phyloP scores from a whole-genome alignment of 2,329 filamentous ascomycete genomes.

The Botryotinia calthae region DNA sequence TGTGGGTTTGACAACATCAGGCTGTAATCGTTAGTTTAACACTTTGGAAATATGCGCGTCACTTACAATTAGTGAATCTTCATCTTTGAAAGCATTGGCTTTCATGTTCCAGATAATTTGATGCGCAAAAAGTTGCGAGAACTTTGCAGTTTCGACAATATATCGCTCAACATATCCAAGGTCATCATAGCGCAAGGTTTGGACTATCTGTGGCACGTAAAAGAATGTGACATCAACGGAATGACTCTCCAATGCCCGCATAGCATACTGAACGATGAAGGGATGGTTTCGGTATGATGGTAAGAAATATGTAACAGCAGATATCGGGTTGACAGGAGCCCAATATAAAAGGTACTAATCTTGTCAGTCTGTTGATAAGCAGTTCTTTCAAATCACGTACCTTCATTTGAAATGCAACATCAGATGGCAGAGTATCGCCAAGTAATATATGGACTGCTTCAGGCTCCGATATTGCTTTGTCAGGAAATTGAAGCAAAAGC shows the following conservation, averaged over 20 bases:
- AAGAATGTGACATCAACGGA: constrained; percentile 98
- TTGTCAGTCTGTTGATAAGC: constrained; percentile 34
- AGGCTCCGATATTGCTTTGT: constrained; percentile 76
- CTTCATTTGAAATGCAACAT: constrained; percentile 83
- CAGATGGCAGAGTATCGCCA: constrained; percentile 69
- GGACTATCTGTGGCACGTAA: constrained; percentile 97
- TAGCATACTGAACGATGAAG: constrained; percentile 92
- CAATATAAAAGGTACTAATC: constrained; percentile 83
- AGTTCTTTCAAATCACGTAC: constrained; percentile 45
- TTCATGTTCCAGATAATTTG: constrained; percentile 99
- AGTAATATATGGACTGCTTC: constrained; percentile 82
- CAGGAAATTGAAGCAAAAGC: constrained; percentile 77
- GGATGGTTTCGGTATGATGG: constrained; percentile 89
- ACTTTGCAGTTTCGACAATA: constrained; percentile 93
- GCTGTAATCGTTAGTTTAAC: constrained; percentile 45
- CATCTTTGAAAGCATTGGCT: constrained; percentile 96
- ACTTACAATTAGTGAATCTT: constrained; percentile 79
- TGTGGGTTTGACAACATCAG: constrained; percentile 88
- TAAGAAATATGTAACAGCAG: constrained; percentile 88
- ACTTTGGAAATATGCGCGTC: neutral
- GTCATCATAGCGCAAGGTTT: constrained; percentile 87
- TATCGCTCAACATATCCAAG: constrained; percentile 95
- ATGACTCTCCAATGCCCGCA: constrained; percentile 90
- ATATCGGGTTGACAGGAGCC: constrained; percentile 88
- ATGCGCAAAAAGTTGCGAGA: constrained; percentile 97